A percentile compares a stretch with the other conserved stretches of the same genome.
Evolutionary conservation across 2,329 filamentous ascomycete species (phyloP).

Genomic region (Botrytis galanthina): DNA sequence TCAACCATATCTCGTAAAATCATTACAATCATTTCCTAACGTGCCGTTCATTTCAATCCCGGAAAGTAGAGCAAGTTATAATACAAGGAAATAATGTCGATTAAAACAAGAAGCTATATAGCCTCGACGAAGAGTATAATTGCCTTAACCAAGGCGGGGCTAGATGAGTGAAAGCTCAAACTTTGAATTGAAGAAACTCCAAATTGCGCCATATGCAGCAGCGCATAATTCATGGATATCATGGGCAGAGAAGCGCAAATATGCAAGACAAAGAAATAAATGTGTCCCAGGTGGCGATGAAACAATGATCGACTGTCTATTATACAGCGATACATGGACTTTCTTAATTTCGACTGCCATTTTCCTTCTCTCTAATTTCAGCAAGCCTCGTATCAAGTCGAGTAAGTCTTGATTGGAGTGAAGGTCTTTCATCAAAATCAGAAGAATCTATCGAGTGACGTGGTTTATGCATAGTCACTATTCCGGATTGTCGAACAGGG

Average conservation of each 20-base stretch:
- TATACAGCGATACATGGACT: not conserved
- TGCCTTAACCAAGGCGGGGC: not conserved
- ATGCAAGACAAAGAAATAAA: slow-evolving; percentile 8
- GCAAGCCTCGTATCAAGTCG: slow-evolving; percentile 33
- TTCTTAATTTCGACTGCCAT: slow-evolving; percentile 19
- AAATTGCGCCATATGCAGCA: not conserved
- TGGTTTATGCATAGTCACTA: slow-evolving; percentile 56
- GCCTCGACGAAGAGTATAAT: slow-evolving; percentile 1
- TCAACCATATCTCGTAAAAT: slow-evolving; percentile 8
- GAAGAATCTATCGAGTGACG: slow-evolving; percentile 37
- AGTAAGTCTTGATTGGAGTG: slow-evolving; percentile 32
- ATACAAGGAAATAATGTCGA: slow-evolving; percentile 8
- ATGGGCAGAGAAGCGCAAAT: not conserved
- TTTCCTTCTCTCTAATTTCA: slow-evolving; percentile 34
- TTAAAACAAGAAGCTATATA: slow-evolving; percentile 4
- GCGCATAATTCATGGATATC: slow-evolving; percentile 13
- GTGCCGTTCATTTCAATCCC: not conserved
- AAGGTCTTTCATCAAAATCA: slow-evolving; percentile 34
- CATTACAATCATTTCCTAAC: slow-evolving; percentile 18
- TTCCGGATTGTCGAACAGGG: slow-evolving; percentile 46
- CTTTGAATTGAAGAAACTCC: slow-evolving; percentile 4
- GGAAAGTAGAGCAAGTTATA: slow-evolving; percentile 3
- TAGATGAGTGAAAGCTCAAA: not conserved
- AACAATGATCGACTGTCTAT: slow-evolving; percentile 1
- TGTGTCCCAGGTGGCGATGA: not conserved